Conservation (phyloP, 805 yeast genomes). For the Lipomyces kockii region DNA sequence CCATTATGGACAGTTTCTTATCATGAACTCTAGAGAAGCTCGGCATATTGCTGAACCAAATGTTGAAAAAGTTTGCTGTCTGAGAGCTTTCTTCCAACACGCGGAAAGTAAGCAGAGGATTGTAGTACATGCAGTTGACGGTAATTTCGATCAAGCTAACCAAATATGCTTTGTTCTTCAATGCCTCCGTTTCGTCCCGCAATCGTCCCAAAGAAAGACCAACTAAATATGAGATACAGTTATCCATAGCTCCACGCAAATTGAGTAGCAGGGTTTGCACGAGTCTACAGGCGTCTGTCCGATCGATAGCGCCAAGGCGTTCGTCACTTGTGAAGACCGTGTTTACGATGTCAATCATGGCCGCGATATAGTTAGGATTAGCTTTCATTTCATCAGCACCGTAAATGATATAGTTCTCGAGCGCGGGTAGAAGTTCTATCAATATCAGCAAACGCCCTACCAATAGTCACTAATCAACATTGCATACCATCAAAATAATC, state of each 20-base stretch:
- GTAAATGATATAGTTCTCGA: constrained; percentile 73
- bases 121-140: constrained; percentile 65
- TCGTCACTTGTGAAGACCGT: constrained; percentile 42
- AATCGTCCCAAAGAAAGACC: constrained; percentile 52
- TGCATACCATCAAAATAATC: constrained; percentile 60
- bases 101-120: constrained; percentile 58
- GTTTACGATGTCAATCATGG: constrained; percentile 56
- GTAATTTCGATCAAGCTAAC: constrained; percentile 64
- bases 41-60: constrained; percentile 68
- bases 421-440: constrained; percentile 66
- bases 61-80: constrained; percentile 58
- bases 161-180: constrained; percentile 49
- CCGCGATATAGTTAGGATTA: constrained; percentile 54
- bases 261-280: constrained; percentile 67
- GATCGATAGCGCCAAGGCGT: constrained; percentile 63
- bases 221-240: constrained; percentile 55
- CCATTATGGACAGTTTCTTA: constrained; percentile 73
- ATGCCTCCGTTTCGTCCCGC: constrained; percentile 43
- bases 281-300: constrained; percentile 62
- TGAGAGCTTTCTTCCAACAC: constrained; percentile 54
- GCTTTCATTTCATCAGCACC: constrained; percentile 57
- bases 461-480: not conserved
- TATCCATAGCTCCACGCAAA: constrained; percentile 54
- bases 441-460: not conserved
- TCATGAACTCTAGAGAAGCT: constrained; percentile 74